Percentiles rank a stretch among this genome's conserved stretches.
These are phyloP conservation scores for Mycena rebaudengoi DNA, from an alignment of 768 basidiomycete species.

Conservation along the genomic window DNA sequence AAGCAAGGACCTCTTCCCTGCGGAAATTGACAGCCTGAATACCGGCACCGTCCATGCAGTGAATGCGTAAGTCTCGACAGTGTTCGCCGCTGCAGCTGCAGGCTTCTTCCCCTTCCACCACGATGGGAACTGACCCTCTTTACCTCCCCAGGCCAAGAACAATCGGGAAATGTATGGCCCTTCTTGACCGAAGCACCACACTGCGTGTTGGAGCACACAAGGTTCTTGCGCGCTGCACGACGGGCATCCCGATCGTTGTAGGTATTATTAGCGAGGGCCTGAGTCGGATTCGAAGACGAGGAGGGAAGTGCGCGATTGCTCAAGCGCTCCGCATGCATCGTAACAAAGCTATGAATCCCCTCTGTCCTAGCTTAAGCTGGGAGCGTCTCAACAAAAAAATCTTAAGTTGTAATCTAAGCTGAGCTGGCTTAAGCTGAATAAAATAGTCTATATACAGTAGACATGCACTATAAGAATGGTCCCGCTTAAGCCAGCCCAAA, in stretches of 20 bases:
- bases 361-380: too few relatives aligned
- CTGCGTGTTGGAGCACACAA: neutral
- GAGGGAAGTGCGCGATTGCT: neutral
- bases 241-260: neutral
- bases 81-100: neutral
- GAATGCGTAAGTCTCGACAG: constrained; percentile 3
- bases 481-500: too few relatives aligned
- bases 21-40: constrained; percentile 3
- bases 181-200: neutral
- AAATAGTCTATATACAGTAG: too few relatives aligned
- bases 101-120: constrained; percentile 10
- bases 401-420: too few relatives aligned
- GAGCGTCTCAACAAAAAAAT: too few relatives aligned
- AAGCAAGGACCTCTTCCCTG: constrained; percentile 9
- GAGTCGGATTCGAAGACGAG: neutral
- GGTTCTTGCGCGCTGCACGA: constrained; percentile 1
- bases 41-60: constrained; percentile 2
- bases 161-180: constrained; percentile 3
- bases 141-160: constrained; percentile 21
- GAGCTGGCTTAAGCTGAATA: too few relatives aligned
- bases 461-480: too few relatives aligned
- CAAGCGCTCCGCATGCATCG: constrained; percentile 2
- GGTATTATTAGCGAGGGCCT: neutral
- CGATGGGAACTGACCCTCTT: constrained; percentile 13
- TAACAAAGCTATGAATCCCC: too few relatives aligned